Evolutionary conservation across 441 rosid genomes (phyloP).

Genomic region (Breynia disticha): DNA sequence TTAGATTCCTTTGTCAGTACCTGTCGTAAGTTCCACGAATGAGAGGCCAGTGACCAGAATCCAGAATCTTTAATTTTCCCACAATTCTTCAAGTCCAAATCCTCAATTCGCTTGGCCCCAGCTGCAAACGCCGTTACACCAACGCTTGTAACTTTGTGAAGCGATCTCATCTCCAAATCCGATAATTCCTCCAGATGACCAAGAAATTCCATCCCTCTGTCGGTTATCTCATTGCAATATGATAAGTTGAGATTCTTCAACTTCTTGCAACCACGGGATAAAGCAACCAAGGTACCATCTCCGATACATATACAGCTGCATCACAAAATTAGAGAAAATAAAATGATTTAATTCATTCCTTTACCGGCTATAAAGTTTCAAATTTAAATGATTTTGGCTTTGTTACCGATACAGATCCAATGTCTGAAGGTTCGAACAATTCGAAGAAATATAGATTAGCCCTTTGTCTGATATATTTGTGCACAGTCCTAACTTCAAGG

Average conservation of each 20-base stretch:
- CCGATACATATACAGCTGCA: conserved; percentile 59
- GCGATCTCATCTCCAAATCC: conserved; percentile 63
- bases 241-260: conserved; percentile 64
- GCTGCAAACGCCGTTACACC: conserved; percentile 54
- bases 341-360: neutral
- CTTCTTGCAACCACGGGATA: conserved; percentile 69
- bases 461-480: conserved; percentile 60
- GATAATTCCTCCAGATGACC: conserved; percentile 44
- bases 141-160: conserved; percentile 42
- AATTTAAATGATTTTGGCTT: conserved; percentile 2
- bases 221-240: conserved; percentile 58
- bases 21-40: conserved; percentile 71
- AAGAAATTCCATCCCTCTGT: conserved; percentile 48
- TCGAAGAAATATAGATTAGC: conserved; percentile 43
- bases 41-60: conserved; percentile 63
- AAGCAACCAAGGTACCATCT: conserved; percentile 66
- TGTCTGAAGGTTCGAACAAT: conserved; percentile 50
- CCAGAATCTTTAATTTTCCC: conserved; percentile 63
- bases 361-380: conserved; percentile 1
- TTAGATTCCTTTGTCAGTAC: conserved; percentile 21
- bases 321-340: conserved; percentile 11
- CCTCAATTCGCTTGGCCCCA: conserved; percentile 47
- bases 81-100: conserved; percentile 73
- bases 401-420: conserved; percentile 83
- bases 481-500: conserved; percentile 77